Percentiles rank a stretch among this genome's conserved stretches.
Evolutionary conservation across 306 rosid genomes (phyloP).

Genomic region (Fagus crenata): DNA sequence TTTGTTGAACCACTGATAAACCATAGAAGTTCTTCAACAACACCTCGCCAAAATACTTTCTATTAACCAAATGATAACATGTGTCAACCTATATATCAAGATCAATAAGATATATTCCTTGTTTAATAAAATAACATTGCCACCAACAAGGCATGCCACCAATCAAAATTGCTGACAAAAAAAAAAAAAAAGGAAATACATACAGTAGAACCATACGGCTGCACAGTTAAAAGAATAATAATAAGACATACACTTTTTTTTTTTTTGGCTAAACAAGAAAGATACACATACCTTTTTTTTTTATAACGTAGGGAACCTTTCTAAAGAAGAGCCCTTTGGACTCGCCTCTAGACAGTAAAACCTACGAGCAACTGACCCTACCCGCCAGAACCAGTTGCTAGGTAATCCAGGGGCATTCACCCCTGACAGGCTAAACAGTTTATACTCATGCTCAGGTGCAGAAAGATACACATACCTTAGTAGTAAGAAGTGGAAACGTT

Average conservation of each 20-base stretch:
- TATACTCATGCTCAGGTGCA: no score
- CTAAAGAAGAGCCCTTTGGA: no score
- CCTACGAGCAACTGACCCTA: no score
- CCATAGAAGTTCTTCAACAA: conserved; percentile 98
- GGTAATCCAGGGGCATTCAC: no score
- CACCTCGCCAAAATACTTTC: conserved; percentile 99
- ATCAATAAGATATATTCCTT: conserved; percentile 19
- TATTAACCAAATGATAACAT: conserved; percentile 45
- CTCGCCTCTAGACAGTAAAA: no score
- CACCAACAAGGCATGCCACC: not conserved
- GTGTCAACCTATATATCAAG: conserved; percentile 35
- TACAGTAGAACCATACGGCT: not conserved
- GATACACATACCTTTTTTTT: conserved; percentile 51
- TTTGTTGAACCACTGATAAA: conserved; percentile 94
- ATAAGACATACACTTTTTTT: not conserved
- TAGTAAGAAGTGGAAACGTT: conserved; percentile 88
- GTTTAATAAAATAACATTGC: conserved; percentile 10
- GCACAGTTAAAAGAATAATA: conserved; percentile 10
- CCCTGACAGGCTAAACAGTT: not conserved
- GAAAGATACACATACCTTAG: conserved; percentile 62
- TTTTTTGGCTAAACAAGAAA: conserved; percentile 3
- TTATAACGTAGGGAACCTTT: no score
- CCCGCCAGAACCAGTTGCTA: no score
- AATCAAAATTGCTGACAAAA: conserved; percentile 15
- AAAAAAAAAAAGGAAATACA: conserved; percentile 13